These are phyloP conservation scores for Pistacia vera DNA, from an alignment of 345 rosid species.

Conservation along the genomic window DNA sequence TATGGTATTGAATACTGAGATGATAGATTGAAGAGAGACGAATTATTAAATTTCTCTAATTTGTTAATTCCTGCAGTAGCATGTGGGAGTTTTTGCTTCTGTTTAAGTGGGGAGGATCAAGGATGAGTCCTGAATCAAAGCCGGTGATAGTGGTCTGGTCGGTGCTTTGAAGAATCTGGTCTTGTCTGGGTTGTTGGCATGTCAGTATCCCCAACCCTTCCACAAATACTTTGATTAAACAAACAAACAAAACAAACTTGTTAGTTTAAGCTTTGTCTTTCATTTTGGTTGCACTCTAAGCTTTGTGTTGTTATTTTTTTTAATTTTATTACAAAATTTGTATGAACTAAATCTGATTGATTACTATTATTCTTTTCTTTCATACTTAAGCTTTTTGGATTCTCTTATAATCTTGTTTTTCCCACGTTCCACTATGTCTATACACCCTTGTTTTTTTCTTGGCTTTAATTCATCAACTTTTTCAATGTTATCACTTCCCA, in stretches of 20 bases:
- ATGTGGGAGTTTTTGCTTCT: not conserved
- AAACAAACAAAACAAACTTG: not conserved
- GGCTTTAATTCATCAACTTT: too few relatives aligned
- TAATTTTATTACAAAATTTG: not conserved
- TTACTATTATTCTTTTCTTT: too few relatives aligned
- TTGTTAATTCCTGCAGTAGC: not conserved
- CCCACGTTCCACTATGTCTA: too few relatives aligned
- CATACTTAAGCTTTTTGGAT: too few relatives aligned
- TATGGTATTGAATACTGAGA: not conserved
- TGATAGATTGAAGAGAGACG: too few relatives aligned
- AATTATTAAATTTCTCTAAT: not conserved
- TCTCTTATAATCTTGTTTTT: too few relatives aligned
- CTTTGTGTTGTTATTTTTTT: not conserved
- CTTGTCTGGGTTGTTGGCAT: not conserved
- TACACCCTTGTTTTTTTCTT: too few relatives aligned
- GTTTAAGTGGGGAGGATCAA: not conserved
- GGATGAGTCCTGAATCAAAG: not conserved
- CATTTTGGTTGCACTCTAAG: not conserved
- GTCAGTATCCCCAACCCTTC: not conserved
- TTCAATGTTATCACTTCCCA: too few relatives aligned
- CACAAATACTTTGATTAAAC: not conserved
- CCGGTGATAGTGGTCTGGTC: not conserved
- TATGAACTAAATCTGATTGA: too few relatives aligned
- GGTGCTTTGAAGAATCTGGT: not conserved
- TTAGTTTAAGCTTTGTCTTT: conserved; percentile 13